These are phyloP conservation scores for Talaromyces rugulosus DNA, from an alignment of 2,329 filamentous ascomycete species.

Conservation along the genomic window DNA sequence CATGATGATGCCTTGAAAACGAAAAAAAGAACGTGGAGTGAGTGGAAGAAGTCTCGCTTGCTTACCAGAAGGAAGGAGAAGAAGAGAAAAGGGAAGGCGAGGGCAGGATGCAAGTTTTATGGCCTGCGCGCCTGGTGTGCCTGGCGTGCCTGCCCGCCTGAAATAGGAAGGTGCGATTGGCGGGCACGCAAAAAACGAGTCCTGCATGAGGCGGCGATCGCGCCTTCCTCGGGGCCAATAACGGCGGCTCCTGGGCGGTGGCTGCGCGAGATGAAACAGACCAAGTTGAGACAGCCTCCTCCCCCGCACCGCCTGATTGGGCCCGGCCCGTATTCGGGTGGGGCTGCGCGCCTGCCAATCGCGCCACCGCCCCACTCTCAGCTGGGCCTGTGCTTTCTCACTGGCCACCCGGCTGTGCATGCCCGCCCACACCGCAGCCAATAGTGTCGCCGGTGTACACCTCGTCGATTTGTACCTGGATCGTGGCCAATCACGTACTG, in stretches of 20 bases:
- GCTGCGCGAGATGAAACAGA: neutral
- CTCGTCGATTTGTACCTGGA: neutral
- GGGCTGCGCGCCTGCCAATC: neutral
- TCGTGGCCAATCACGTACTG: neutral
- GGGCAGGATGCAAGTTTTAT: neutral
- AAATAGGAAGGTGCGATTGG: neutral
- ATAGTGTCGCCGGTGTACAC: neutral
- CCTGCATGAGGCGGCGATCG: neutral
- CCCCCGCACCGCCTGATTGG: neutral
- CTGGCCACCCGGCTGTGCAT: neutral
- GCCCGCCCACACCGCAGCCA: neutral
- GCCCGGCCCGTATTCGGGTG: neutral
- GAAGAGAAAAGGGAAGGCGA: neutral
- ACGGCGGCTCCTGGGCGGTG: neutral
- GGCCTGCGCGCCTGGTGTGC: neutral
- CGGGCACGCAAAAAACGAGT: neutral
- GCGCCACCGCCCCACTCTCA: neutral
- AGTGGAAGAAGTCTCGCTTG: slow-evolving; percentile 15
- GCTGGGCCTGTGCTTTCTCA: neutral
- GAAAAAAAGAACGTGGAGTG: slow-evolving; percentile 8
- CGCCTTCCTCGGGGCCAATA: neutral
- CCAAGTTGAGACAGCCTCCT: neutral
- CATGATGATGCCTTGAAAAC: slow-evolving; percentile 9
- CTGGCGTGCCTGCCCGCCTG: neutral
- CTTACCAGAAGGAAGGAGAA: slow-evolving; percentile 9